Conservation (phyloP, 805 yeast species). For the Metschnikowia gelsemii region DNA sequence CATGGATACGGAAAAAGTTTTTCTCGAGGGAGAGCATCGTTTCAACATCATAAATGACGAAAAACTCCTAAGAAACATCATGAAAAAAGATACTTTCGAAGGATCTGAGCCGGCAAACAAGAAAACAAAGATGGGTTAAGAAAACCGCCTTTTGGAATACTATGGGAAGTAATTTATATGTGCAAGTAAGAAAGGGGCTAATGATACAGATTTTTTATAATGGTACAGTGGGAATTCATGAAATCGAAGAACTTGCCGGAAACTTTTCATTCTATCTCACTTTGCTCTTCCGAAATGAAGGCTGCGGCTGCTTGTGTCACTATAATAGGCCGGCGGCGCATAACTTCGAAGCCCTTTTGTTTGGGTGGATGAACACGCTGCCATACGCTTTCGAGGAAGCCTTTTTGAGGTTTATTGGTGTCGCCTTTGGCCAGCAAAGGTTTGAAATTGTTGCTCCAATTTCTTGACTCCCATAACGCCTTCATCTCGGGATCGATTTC, state of each 20-base stretch:
- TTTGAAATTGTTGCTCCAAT: slow-evolving; percentile 10
- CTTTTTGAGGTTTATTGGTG: not conserved
- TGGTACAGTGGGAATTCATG: too few relatives aligned
- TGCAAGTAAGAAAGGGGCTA: too few relatives aligned
- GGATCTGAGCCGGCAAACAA: slow-evolving; percentile 21
- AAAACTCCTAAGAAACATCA: slow-evolving; percentile 55
- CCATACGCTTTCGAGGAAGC: slow-evolving; percentile 3
- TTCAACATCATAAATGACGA: slow-evolving; percentile 55
- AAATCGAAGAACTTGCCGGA: too few relatives aligned
- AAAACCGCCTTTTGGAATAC: not conserved
- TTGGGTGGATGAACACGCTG: slow-evolving; percentile 5
- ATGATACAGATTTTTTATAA: too few relatives aligned
- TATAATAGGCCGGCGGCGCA: slow-evolving; percentile 35
- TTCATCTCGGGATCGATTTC: slow-evolving; percentile 53
- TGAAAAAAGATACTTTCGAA: slow-evolving; percentile 44
- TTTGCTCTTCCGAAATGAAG: not conserved
- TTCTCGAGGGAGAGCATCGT: slow-evolving; percentile 23
- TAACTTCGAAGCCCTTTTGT: slow-evolving; percentile 32
- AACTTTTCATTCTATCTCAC: not conserved
- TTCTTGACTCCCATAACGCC: slow-evolving; percentile 52
- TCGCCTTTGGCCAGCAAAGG: slow-evolving; percentile 6
- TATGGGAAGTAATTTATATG: not conserved
- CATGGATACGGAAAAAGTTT: slow-evolving; percentile 27
- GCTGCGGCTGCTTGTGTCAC: slow-evolving; percentile 19
- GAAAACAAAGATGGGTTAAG: slow-evolving; percentile 22